Evolutionary conservation across 2,329 filamentous ascomycete species (phyloP), one percentile per base, ranked within the genome.

Genomic region (Sclerotinia borealis): DNA sequence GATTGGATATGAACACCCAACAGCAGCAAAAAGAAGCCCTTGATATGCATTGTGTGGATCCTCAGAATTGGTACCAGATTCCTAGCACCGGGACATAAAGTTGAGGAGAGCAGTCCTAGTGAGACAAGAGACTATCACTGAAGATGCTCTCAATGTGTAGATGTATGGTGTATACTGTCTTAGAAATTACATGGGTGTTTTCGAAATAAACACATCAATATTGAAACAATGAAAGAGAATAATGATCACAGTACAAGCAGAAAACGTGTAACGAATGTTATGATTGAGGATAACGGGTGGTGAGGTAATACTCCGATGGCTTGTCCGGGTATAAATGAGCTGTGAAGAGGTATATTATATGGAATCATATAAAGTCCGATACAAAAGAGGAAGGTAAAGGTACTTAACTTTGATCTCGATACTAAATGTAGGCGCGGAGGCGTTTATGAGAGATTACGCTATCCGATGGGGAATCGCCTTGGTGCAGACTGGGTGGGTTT

Each of bases 1-100:
- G 68, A 31, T 48, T 68, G 66, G 52, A 70, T 64, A 64, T 63
- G 71, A 61, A 70, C 65, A 64, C 64, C 69, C 49, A 73, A 50
- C 31, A 71, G 50, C 25, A 71, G 37, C 36, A 71, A 47, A 36
- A 63, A 60, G 15, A 67, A 54, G 62, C 66, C 7, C 41, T 66
- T 68, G n/a, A 64, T 68, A 31, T 66, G 61, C 63, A 66, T 70
- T 50, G 62, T 59, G 59, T 63, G 49, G 45, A 67, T 50, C 68
- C 67, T 72, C 36, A 58, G n/a, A 45, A 39, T 29, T 45, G 29
- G n/a, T 36, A 17, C 27, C n/a, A 41, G 39, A 17, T 45, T 34
- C n/a, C 39, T 45, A 34, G 39, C 29, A 34, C 8, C 41, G 29
- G 39, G 25, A 34, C 52, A 56, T 43, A 15, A 43, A 11, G 27